Evolutionary conservation across 2,329 filamentous ascomycete genomes (phyloP).

Genomic region (Diaporthe batatas): DNA sequence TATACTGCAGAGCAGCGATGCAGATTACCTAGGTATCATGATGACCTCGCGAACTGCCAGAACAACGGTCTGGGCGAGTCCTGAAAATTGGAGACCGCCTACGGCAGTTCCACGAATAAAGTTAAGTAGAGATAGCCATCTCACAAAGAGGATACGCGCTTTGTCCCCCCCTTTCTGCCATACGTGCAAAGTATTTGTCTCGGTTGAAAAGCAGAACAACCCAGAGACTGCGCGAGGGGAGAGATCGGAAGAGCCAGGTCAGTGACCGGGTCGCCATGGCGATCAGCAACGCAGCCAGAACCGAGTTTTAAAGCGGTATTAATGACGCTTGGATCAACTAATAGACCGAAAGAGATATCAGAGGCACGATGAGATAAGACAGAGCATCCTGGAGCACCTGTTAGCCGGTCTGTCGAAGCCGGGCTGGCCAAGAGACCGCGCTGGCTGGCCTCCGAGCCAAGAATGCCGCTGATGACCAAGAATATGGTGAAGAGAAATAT

Average conservation of each 20-base stretch:
- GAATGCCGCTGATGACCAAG: background rate
- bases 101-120: conserved; percentile 13
- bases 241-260: conserved; percentile 49
- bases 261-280: conserved; percentile 47
- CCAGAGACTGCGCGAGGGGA: conserved; percentile 48
- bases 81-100: conserved; percentile 14
- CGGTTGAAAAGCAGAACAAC: conserved; percentile 23
- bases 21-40: conserved; percentile 74
- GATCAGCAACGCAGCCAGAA: conserved; percentile 34
- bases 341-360: conserved; percentile 63
- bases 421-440: conserved; percentile 46
- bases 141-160: background rate
- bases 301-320: background rate
- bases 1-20: conserved; percentile 76
- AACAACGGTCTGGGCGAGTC: conserved; percentile 73
- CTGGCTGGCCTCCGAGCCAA: conserved; percentile 47
- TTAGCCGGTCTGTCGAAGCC: conserved; percentile 21
- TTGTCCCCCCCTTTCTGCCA: background rate
- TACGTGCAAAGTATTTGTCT: conserved; percentile 15
- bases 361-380: conserved; percentile 81
- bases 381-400: conserved; percentile 69
- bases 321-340: background rate
- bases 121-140: conserved; percentile 1
- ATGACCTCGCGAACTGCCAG: conserved; percentile 79
- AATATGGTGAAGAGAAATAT: conserved; percentile 11